A percentile compares a stretch with the other conserved stretches of the same genome.
phyloP scores from a whole-genome alignment of 1,284 basidiomycete genomes.

The Veloboletus limbatus region DNA sequence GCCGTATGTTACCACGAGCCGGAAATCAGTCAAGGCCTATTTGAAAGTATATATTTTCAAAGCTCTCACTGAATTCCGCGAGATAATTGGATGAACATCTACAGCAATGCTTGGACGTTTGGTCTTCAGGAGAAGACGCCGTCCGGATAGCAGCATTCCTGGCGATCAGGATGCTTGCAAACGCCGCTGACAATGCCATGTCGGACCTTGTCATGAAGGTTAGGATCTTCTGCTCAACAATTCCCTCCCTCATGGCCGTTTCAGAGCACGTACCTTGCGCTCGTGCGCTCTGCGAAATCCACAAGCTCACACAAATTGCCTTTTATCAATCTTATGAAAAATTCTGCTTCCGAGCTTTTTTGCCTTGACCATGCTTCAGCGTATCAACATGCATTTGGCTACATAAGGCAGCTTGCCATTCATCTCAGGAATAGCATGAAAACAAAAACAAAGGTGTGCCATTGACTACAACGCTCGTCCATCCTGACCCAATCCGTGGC shows the following conservation, averaged over 20 bases:
- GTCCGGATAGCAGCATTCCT: conserved; percentile 89
- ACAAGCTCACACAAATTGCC: conserved; percentile 88
- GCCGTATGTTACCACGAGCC: conserved; percentile 80
- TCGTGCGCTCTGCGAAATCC: conserved; percentile 80
- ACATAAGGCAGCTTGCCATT: conserved; percentile 95
- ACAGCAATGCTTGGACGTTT: conserved; percentile 78
- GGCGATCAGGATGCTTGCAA: conserved; percentile 79
- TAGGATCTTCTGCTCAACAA: conserved; percentile 11
- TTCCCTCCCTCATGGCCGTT: conserved; percentile 3
- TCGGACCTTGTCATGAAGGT: conserved; percentile 89
- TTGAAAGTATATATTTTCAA: conserved; percentile 61
- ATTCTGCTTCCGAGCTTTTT: conserved; percentile 92
- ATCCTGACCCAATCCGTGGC: conserved; percentile 15
- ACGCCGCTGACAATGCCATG: conserved; percentile 78
- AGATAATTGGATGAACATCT: not conserved
- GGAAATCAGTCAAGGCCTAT: conserved; percentile 82
- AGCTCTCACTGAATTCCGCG: not conserved
- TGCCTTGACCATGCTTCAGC: conserved; percentile 70
- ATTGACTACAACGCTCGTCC: no score
- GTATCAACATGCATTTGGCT: conserved; percentile 96
- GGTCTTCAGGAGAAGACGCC: conserved; percentile 80
- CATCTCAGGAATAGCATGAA: conserved; percentile 92
- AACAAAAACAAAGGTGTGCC: conserved; percentile 72
- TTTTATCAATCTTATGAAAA: conserved; percentile 97
- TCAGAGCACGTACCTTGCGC: conserved; percentile 81